phyloP scores from a whole-genome alignment of 2,329 filamentous ascomycete species.

The Nothomitra cinnamomea region DNA sequence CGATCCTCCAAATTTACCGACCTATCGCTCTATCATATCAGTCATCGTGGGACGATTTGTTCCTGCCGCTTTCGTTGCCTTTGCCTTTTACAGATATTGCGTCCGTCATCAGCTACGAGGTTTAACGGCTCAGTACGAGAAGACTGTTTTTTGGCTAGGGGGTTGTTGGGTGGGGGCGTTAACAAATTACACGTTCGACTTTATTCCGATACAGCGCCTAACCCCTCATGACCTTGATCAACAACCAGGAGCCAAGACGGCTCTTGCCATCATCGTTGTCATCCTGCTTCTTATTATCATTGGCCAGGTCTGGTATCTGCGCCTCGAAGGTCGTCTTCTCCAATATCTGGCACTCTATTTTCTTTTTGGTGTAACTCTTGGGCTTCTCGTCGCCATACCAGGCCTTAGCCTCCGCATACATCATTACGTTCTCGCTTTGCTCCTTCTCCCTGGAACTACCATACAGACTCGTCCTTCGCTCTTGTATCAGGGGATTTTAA shows the following conservation, averaged over 20 bases:
- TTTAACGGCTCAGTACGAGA: conserved; percentile 72
- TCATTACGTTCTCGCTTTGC: conserved; percentile 79
- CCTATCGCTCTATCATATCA: conserved; percentile 57
- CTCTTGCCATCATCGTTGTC: conserved; percentile 61
- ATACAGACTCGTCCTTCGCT: conserved; percentile 75
- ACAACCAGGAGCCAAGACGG: conserved; percentile 76
- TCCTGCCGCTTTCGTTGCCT: conserved; percentile 73
- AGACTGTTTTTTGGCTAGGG: conserved; percentile 78
- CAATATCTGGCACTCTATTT: conserved; percentile 64
- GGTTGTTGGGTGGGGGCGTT: conserved; percentile 80
- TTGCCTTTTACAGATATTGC: conserved; percentile 75
- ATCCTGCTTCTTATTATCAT: conserved; percentile 50
- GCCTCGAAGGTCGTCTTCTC: conserved; percentile 65
- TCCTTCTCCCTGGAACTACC: conserved; percentile 74
- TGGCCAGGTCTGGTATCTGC: conserved; percentile 71
- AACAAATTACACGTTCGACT: conserved; percentile 88
- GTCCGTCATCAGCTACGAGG: conserved; percentile 53
- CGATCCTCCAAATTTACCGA: conserved; percentile 56
- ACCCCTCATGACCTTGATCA: conserved; percentile 75
- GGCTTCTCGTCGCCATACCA: conserved; percentile 56
- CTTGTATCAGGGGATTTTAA: conserved; percentile 73
- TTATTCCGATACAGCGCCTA: conserved; percentile 85
- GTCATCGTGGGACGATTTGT: conserved; percentile 66
- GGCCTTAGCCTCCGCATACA: conserved; percentile 74
- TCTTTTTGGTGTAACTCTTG: conserved; percentile 46